Evolutionary conservation across 208 protist species (phyloP).

Genomic region (Acanthamoeba healyi): DNA sequence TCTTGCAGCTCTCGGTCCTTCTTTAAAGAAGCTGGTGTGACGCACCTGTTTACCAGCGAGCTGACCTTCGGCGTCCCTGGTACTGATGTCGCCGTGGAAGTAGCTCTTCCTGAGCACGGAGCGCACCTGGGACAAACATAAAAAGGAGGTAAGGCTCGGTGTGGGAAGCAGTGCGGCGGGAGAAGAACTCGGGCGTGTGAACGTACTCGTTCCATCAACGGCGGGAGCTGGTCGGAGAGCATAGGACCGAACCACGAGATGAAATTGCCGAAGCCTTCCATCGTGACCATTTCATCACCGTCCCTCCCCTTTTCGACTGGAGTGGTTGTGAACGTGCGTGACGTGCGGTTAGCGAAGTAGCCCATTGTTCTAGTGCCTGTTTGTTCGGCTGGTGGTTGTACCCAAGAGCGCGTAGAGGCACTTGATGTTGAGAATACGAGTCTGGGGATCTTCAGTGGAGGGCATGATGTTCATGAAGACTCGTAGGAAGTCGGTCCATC

Average conservation of each 20-base stretch:
- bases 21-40: no score
- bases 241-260: slow-evolving; percentile 85
- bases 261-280: slow-evolving; percentile 85
- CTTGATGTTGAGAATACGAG: slow-evolving; percentile 81
- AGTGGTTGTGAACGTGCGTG: neutral
- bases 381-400: neutral
- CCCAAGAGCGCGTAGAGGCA: slow-evolving; percentile 81
- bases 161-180: neutral
- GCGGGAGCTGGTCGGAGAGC: slow-evolving; percentile 71
- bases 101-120: slow-evolving; percentile 78
- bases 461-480: slow-evolving; percentile 81
- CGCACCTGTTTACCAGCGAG: slow-evolving; percentile 77
- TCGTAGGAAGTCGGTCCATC: slow-evolving; percentile 85
- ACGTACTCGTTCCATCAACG: slow-evolving; percentile 80
- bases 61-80: slow-evolving; percentile 78
- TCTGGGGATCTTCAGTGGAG: slow-evolving; percentile 69
- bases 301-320: slow-evolving; percentile 63
- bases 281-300: slow-evolving; percentile 70
- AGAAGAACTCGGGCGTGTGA: slow-evolving; percentile 11
- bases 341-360: no score
- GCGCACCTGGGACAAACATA: slow-evolving; percentile 15
- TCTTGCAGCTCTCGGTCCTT: no score
- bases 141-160: neutral
- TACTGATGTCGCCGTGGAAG: slow-evolving; percentile 87
- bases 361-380: neutral